phyloP scores from a whole-genome alignment of 129 eudicot genomes.

The Flaveria brownii region DNA sequence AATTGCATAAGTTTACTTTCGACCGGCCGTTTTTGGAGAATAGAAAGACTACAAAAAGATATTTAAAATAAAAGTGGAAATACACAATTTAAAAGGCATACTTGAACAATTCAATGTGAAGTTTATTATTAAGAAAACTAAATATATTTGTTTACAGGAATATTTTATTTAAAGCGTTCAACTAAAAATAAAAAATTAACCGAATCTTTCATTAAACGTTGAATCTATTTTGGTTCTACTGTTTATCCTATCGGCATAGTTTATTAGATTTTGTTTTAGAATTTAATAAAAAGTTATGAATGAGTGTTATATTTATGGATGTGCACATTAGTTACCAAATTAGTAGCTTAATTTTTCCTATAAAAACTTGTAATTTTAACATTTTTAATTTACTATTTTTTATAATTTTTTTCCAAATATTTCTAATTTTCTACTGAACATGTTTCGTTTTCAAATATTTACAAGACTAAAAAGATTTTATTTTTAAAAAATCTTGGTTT shows the following conservation, averaged over 20 bases:
- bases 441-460: no score
- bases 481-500: no score
- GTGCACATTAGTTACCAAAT: no score
- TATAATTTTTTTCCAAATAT: no score
- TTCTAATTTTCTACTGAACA: no score
- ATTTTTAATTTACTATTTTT: no score
- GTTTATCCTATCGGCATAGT: background rate
- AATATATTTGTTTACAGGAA: background rate
- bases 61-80: background rate
- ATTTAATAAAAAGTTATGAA: no score
- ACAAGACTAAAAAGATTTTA: no score
- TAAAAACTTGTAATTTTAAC: no score
- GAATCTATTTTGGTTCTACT: background rate
- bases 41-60: background rate
- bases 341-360: no score
- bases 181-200: background rate
- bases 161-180: background rate
- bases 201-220: background rate
- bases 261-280: no score
- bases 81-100: background rate
- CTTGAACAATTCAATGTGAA: conserved; percentile 2
- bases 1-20: background rate
- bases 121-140: background rate
- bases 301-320: no score
- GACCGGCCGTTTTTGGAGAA: background rate